Evolutionary conservation across 768 basidiomycete genomes (phyloP).

Genomic region (Tephrocybe rancida): DNA sequence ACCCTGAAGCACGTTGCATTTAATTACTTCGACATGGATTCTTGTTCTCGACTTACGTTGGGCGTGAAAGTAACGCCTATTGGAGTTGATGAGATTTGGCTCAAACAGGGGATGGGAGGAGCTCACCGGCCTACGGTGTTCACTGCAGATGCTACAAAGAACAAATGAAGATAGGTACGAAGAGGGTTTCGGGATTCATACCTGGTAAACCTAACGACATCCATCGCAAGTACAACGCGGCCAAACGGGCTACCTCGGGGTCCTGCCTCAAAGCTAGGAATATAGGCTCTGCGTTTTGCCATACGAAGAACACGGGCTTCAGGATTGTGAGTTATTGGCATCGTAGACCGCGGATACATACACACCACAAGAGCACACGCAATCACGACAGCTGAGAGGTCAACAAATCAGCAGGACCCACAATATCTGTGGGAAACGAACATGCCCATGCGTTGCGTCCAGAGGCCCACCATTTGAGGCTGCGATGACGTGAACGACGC

Average conservation of each 20-base stretch:
- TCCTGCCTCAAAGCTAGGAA: slow-evolving; percentile 79
- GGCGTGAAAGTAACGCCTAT: slow-evolving; percentile 76
- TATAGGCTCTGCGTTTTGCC: slow-evolving; percentile 84
- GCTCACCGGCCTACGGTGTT: slow-evolving; percentile 46
- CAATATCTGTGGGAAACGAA: slow-evolving; percentile 7
- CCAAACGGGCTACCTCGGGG: slow-evolving; percentile 77
- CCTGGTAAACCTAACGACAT: slow-evolving; percentile 76
- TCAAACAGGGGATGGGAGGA: neutral
- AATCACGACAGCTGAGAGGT: slow-evolving; percentile 57
- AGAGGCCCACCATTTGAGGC: slow-evolving; percentile 85
- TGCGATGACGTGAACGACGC: slow-evolving; percentile 90
- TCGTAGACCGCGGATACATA: slow-evolving; percentile 23
- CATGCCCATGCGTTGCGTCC: slow-evolving; percentile 86
- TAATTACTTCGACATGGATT: neutral
- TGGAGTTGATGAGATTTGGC: neutral
- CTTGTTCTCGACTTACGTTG: slow-evolving; percentile 70
- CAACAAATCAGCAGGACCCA: neutral
- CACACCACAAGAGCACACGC: slow-evolving; percentile 54
- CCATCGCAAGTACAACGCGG: slow-evolving; percentile 74
- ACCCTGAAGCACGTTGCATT: neutral
- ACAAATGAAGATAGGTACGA: slow-evolving; percentile 1
- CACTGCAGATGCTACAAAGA: slow-evolving; percentile 47
- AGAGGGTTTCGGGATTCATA: slow-evolving; percentile 28
- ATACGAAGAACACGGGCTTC: slow-evolving; percentile 61
- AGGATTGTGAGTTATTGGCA: slow-evolving; percentile 12